Conservation (phyloP, 2,329 filamentous ascomycete genomes). For the Aspergillus sp. region DNA sequence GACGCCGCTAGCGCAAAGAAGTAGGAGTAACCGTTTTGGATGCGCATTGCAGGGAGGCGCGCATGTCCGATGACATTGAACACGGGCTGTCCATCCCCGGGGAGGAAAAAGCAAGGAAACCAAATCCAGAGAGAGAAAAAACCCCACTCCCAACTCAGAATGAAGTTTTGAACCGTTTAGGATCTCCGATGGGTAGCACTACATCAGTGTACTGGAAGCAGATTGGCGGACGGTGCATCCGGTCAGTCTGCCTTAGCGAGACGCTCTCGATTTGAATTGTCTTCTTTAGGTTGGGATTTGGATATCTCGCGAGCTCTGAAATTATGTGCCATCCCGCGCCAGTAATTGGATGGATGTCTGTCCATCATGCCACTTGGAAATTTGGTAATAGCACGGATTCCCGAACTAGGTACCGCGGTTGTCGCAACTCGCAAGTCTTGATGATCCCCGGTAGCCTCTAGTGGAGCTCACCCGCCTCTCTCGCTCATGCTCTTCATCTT, state of each 20-base stretch:
- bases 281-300: background rate
- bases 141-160: background rate
- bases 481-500: too few species aligned
- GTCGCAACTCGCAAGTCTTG: background rate
- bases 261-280: background rate
- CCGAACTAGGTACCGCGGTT: background rate
- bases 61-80: background rate
- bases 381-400: background rate
- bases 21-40: background rate
- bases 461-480: background rate
- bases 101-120: constrained; percentile 15
- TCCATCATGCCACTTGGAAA: background rate
- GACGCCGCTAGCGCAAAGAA: too few species aligned
- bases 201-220: background rate
- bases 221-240: background rate
- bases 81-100: background rate
- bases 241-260: background rate
- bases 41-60: background rate
- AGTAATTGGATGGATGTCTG: background rate
- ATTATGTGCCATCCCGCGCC: too few species aligned
- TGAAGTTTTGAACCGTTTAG: background rate
- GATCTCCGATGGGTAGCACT: background rate
- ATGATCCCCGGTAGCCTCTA: background rate
- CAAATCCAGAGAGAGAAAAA: background rate
- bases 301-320: too few species aligned